Evolutionary conservation across 495 filamentous ascomycete genomes (phyloP), one percentile per base, ranked within the genome.

Genomic region (Cetradonia linearis): DNA sequence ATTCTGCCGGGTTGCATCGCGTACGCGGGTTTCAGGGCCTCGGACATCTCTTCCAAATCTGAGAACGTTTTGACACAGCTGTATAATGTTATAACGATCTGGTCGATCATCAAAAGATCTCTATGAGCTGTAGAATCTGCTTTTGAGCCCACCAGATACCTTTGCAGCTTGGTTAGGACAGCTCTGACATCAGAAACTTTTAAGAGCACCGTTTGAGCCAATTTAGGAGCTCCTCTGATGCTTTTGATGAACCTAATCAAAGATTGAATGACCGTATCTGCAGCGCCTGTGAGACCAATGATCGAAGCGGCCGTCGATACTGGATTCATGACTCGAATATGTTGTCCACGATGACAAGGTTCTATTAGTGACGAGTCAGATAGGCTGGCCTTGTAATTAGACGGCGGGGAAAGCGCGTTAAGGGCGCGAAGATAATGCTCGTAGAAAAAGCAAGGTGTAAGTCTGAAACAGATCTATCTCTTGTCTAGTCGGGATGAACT

Each of bases 1-100:
- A 61, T 49, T 46, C 38, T 27, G 23, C 58, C 44, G 14, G 63
- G 14, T 23, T 53, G 27, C 47, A 46, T 46, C 23, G 57, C 30
- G 11, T 50, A 60, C 18, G 14, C 20, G 9, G 38, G 23, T n/a
- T 52, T 52, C 10, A 63, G 50, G 16, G 55, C 34, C 3, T 65
- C 59, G 2, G 67, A 30, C 20, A 49, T 27, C 30, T 46, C 36
- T 34, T 69, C 62, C 1, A 69, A 55, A 16, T 69, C 65, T 9
- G 67, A 67, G 38, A 69, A 67, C 9, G 57, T 65, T 11, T 57
- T 49, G 11, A 67, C 56, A 34, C 59, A 65, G 25, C 55, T 55
- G 6, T 63, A 61, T 9, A 69, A 20, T 2, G 58, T 63, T n/a
- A 67, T 38, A 3, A 58, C 5, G 1, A 69, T 14, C n/a, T 69